phyloP scores from a whole-genome alignment of 2,329 filamentous ascomycete genomes.

The Fusarium hainanense region DNA sequence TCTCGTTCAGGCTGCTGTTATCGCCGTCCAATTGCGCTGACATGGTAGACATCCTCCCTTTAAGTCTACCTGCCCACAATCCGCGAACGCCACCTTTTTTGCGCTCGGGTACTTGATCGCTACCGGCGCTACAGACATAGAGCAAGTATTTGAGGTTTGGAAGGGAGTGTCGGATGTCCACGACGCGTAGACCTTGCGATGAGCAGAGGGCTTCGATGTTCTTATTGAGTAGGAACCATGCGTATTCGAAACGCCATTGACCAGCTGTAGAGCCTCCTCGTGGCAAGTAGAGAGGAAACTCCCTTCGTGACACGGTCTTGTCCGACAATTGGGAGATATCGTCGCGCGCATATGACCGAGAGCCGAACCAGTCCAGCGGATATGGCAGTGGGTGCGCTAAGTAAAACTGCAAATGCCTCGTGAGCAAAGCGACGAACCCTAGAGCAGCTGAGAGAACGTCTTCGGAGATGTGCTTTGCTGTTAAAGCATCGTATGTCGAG shows the following conservation, averaged over 20 bases:
- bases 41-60: constrained; percentile 50
- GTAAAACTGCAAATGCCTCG: constrained; percentile 83
- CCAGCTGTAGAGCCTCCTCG: constrained; percentile 71
- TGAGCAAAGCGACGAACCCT: constrained; percentile 80
- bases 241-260: constrained; percentile 94
- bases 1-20: constrained; percentile 53
- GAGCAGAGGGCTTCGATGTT: constrained; percentile 79
- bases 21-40: constrained; percentile 51
- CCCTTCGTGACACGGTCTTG: constrained; percentile 64
- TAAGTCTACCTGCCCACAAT: constrained; percentile 63
- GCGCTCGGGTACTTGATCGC: constrained; percentile 68
- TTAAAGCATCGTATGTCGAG: constrained; percentile 72
- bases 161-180: constrained; percentile 91
- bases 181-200: constrained; percentile 77
- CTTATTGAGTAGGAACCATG: constrained; percentile 96
- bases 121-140: constrained; percentile 87
- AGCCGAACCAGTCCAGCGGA: constrained; percentile 77
- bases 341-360: constrained; percentile 80
- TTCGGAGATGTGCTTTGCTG: constrained; percentile 64
- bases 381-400: constrained; percentile 84
- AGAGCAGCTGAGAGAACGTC: constrained; percentile 83
- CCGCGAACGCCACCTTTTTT: constrained; percentile 71
- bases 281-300: constrained; percentile 82
- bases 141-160: constrained; percentile 94
- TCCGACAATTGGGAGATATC: constrained; percentile 70